Base-by-base conservation (phyloP, 495 filamentous ascomycete species). In the Aspergillus sparsus region DNA sequence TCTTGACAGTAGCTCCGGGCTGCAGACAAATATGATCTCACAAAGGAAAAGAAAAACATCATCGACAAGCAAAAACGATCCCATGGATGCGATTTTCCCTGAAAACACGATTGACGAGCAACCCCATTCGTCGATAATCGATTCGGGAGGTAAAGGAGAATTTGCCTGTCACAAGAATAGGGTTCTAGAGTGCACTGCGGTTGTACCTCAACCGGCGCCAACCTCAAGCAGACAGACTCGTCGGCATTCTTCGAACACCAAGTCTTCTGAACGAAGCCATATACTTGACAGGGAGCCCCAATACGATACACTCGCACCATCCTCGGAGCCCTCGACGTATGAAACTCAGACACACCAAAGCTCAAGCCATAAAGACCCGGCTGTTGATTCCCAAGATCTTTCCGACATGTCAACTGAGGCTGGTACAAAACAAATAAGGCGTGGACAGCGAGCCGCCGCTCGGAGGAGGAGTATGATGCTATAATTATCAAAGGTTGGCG, bases 401-500 rank as follows among this genome's bases (percentile, higher is more conserved):
- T 34, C 36, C 18, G 16, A 33, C 35, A 6, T 62, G 7, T 45
- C 51, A 49, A 60, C 59, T 8, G 62, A 70, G 21, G 21, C 21
- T 27, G 21, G 21, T 35, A 39, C 49, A 10, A 60, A 32, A 50
- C 62, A 69, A 55, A 61, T 35, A 13, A 65, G 63, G 39, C 70
- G 74, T 7, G 67, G 67, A 12, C 72, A 74, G 34, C 66, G 79
- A 32, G 68, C 74, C 32, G 73, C 74, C 27, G 70, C 75, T 36
- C 66, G 81, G 50, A 72, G 81, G 59, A 77, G 70, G 64, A 83
- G 81, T 57, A 83, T 82, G 80, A 79, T 83, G 76, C 62, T 83
- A 49, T 83, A 59, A 47, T 47, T 15, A 42, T 9, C 15, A 74
- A 13, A 42, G 36, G 35, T 55, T 53, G 44, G 16, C 41, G 10